Base-by-base conservation (phyloP, 1,139 yeast genomes). In the Suhomyces bolitotheri region DNA sequence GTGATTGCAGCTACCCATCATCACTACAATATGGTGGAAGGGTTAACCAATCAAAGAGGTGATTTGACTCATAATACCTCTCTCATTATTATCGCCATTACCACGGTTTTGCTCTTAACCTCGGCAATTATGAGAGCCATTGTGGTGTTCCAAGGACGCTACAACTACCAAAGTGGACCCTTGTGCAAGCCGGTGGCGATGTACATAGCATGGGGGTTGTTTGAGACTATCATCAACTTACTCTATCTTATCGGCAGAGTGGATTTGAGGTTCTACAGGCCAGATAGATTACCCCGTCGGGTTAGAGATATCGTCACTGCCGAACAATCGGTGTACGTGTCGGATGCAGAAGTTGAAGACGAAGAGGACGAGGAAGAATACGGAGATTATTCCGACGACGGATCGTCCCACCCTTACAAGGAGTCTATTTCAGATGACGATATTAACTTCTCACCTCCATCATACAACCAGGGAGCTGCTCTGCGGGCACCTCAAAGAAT, bases 1-100 rank as follows among this genome's bases (percentile, higher is more conserved):
- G 73, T 68, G 16, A 68, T 68, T 46, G 71, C 73, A 16, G 71
- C 74, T 3, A 66, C 72, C 7, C 67, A 64, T 41, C 73, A 66
- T 43, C 71, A 66, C 43, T 60, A 55, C 46, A 64, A 62, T 27
- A 53, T 56, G 58, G 73, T 68, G n/a, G 63, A 66, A 44, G 73
- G 73, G 10, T 55, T 66, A 41, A 52, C 65, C 24, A 66, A 59
- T 34, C 48, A 64, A 43, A 62, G 73, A 60, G 73, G 73, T 36
- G 53, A 50, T 25, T 58, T 69, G 38, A 48, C 49, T 28, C 73
- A 67, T 46, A 67, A 66, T 41, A 46, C 47, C 9, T 66, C 73
- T 3, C 53, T 69, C 46, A 45, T 47, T 1, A 52, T 69, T 28
- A 55, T 69, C 16, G 46, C 55, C 13, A 34, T 51, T n/a, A 60